Conservation (phyloP, 2,329 filamentous ascomycete genomes). For the Clonostachys solani region DNA sequence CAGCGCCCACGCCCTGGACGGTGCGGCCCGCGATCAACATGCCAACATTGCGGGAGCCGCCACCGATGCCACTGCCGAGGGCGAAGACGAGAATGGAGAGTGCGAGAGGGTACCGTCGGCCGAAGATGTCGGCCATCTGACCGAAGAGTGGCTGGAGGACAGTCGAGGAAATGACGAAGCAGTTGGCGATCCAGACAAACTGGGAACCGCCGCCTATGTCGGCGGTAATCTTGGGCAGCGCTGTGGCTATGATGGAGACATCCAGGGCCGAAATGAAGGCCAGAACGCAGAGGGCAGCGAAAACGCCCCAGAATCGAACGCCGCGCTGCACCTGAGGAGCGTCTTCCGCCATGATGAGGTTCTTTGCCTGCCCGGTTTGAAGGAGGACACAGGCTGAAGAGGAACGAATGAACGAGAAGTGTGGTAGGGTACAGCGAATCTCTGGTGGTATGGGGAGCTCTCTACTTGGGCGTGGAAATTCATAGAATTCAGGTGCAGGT, state of each 20-base stretch:
- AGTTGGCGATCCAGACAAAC: conserved; percentile 17
- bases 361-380: too few relatives aligned
- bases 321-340: too few relatives aligned
- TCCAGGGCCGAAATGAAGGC: conserved; percentile 16
- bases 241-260: conserved; percentile 19
- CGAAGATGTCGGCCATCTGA: conserved; percentile 15
- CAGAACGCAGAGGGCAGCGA: neutral
- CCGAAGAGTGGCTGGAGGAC: conserved; percentile 29
- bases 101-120: conserved; percentile 10
- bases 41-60: conserved; percentile 7
- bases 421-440: too few relatives aligned
- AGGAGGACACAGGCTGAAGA: too few relatives aligned
- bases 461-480: too few relatives aligned
- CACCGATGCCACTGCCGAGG: conserved; percentile 24
- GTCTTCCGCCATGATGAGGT: too few relatives aligned
- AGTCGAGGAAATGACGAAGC: conserved; percentile 10
- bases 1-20: conserved; percentile 42
- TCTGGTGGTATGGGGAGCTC: too few relatives aligned
- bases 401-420: too few relatives aligned
- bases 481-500: too few relatives aligned
- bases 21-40: conserved; percentile 17
- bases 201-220: conserved; percentile 9
- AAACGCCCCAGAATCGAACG: neutral
- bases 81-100: conserved; percentile 1
- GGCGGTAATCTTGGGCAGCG: conserved; percentile 15